These are phyloP conservation scores for Anthostomella pinea DNA, from an alignment of 2,329 filamentous ascomycete species.

Conservation along the genomic window DNA sequence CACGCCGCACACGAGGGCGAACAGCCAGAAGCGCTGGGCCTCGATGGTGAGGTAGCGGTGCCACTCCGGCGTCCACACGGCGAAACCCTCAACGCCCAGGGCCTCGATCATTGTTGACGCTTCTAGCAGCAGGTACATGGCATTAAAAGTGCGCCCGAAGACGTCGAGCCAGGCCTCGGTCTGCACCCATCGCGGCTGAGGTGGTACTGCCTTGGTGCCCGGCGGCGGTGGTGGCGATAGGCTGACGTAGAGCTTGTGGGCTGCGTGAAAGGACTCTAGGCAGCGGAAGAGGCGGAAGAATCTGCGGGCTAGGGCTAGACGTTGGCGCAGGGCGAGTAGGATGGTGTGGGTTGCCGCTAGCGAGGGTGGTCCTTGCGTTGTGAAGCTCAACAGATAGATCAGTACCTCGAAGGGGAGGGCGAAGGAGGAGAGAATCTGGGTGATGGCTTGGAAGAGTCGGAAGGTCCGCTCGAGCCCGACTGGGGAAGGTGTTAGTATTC, in stretches of 20 bases:
- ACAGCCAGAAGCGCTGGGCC: constrained; percentile 69
- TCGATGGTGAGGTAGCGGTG: constrained; percentile 52
- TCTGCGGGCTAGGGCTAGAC: constrained; percentile 52
- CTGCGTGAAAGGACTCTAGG: constrained; percentile 55
- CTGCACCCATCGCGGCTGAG: constrained; percentile 21
- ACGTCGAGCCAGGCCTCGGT: constrained; percentile 50
- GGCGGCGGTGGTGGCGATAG: constrained; percentile 11
- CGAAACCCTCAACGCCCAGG: constrained; percentile 40
- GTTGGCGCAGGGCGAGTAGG: constrained; percentile 35
- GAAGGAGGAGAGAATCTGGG: constrained; percentile 47
- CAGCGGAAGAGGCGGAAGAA: constrained; percentile 69
- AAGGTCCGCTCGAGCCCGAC: constrained; percentile 61
- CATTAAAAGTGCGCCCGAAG: constrained; percentile 56
- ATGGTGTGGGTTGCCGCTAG: constrained; percentile 31
- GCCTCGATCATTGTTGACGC: constrained; percentile 59
- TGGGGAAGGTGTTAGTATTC: constrained; percentile 23
- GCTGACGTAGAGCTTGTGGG: constrained; percentile 41
- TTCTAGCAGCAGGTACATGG: constrained; percentile 65
- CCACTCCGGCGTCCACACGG: constrained; percentile 51
- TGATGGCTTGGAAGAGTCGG: constrained; percentile 53
- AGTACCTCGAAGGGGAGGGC: constrained; percentile 38
- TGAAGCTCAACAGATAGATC: constrained; percentile 22
- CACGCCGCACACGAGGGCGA: constrained; percentile 53
- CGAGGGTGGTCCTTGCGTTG: constrained; percentile 15
- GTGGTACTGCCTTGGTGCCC: constrained; percentile 1